phyloP scores from a whole-genome alignment of 225 moss, liverwort and hornwort species.

The Physcomitrium patens region DNA sequence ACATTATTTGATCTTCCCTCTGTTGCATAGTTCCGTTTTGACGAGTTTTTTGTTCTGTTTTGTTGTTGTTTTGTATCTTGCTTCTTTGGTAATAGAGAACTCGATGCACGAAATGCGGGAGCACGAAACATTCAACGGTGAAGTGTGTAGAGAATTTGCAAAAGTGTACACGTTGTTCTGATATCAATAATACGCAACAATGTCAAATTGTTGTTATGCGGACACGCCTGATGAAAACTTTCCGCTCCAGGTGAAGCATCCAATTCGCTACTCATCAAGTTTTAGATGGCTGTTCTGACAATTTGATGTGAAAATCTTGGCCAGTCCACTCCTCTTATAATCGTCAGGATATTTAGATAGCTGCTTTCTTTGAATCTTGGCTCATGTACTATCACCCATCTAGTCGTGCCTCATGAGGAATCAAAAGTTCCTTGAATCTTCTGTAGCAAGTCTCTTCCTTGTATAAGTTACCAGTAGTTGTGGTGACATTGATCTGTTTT shows the following conservation, averaged over 20 bases:
- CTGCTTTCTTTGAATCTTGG: background rate
- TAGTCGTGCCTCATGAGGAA: too few species aligned
- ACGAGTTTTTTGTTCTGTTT: background rate
- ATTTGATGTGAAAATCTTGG: too few species aligned
- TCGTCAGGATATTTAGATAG: background rate
- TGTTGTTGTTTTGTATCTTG: background rate
- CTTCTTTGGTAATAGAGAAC: slow-evolving; percentile 30
- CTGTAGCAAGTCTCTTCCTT: background rate
- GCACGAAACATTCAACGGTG: slow-evolving; percentile 59
- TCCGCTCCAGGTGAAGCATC: slow-evolving; percentile 48
- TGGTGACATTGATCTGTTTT: slow-evolving; percentile 14
- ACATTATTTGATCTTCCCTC: background rate
- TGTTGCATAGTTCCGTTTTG: background rate
- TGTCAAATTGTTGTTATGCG: slow-evolving; percentile 77
- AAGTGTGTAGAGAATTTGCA: slow-evolving; percentile 49
- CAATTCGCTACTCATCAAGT: background rate
- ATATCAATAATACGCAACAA: slow-evolving; percentile 49
- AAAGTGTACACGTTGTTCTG: slow-evolving; percentile 67
- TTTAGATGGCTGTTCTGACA: background rate
- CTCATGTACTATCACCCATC: too few species aligned
- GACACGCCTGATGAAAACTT: slow-evolving; percentile 79
- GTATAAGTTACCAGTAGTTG: slow-evolving; percentile 1
- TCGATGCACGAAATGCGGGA: slow-evolving; percentile 75
- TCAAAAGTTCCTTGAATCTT: background rate
- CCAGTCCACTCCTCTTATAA: too few species aligned